A percentile compares a stretch with the other conserved stretches of the same genome.
phyloP scores from a whole-genome alignment of 371 early-diverging fungal genomes.

The Mucor racemosus region DNA sequence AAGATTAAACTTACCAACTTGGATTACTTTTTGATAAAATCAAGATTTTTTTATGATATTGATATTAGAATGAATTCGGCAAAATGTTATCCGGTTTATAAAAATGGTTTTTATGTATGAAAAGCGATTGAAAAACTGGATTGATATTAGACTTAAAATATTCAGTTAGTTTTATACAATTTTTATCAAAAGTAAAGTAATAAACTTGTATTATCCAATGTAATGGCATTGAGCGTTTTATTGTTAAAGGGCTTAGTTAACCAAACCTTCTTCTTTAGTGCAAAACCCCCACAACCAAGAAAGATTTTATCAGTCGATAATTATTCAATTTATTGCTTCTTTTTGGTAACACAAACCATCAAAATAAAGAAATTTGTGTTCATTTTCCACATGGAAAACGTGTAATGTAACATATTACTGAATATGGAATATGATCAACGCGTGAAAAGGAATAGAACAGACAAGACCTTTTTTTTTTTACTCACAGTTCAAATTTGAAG shows the following conservation, averaged over 20 bases:
- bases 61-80: neutral
- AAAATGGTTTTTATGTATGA: neutral
- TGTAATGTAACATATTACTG: constrained; percentile 11
- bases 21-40: neutral
- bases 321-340: neutral
- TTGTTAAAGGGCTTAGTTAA: neutral
- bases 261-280: constrained; percentile 12
- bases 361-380: constrained; percentile 13
- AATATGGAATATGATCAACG: constrained; percentile 25
- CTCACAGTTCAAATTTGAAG: neutral
- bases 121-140: neutral
- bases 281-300: neutral
- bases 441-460: constrained; percentile 1
- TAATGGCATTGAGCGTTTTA: neutral
- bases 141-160: constrained; percentile 18
- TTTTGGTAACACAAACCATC: neutral
- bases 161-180: constrained; percentile 5
- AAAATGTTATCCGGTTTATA: neutral
- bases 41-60: neutral
- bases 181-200: neutral
- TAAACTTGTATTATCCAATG: constrained; percentile 1
- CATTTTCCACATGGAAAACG: constrained; percentile 24
- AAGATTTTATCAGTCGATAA: constrained; percentile 19
- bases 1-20: neutral
- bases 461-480: neutral